Base-by-base conservation (phyloP, 441 rosid genomes). In the Theobroma grandiflorum region DNA sequence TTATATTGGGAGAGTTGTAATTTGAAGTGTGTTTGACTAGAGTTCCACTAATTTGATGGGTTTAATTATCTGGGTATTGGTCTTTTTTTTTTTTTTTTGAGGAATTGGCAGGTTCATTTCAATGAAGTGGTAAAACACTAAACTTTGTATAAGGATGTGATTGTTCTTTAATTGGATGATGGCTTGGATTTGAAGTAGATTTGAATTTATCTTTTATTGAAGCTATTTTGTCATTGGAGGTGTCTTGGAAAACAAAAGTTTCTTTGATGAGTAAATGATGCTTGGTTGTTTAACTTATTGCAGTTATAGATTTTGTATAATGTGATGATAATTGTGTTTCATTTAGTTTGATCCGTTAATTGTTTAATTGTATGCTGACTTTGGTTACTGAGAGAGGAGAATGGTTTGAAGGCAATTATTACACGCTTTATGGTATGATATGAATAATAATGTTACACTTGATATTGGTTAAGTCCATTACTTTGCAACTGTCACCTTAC, bases 1-100 rank as follows among this genome's bases (percentile, higher is more conserved):
- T 55, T n/a, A 69, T 79, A 64, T 62, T 57, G 22, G 47, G 63
- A 14, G 62, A 45, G 31, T 15, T 78, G 65, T 22, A 75, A 47
- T 74, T 1, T 57, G 14, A 37, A 38, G n/a, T 38, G 22, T 53
- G 77, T 57, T 74, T 58, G 15, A 57, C 20, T 59, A 15, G 40
- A 26, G 40, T 74, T 59, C 40, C 53, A 22, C 31, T 58, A 42
- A 61, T 57, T 84, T 22, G 10, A 20, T 66, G 52, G 61, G 42
- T 59, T 18, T 45, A 15, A 20, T 61, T 72, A 26, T 38, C 42
- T 31, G 9, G 42, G 2, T 14, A 50, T 52, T 8, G 8, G 72
- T 81, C 15, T 26, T 1, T 26, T 65, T 65, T 66, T 22, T 2
- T 53, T 58, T 58, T 58, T n/a, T 53, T 40, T 10, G 18, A 45